A percentile compares a stretch with the other conserved stretches of the same genome.
These are phyloP conservation scores for Acer yangbiense DNA, from an alignment of 345 rosid genomes.

Conservation along the genomic window DNA sequence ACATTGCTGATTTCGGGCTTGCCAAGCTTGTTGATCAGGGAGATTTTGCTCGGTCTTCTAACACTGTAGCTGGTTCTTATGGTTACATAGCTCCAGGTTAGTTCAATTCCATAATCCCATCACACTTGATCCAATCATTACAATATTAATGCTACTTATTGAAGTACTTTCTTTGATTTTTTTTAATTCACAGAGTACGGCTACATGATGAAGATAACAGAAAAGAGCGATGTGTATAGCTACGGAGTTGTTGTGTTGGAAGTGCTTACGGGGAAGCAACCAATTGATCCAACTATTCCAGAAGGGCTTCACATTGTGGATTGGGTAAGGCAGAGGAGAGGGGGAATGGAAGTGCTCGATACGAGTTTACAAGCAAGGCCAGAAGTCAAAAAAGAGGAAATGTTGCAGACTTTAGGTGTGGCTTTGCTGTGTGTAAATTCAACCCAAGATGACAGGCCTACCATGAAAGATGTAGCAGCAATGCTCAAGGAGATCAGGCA, in stretches of 20 bases:
- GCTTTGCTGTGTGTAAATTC: conserved; percentile 69
- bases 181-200: conserved; percentile 61
- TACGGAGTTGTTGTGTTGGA: conserved; percentile 86
- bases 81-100: conserved; percentile 98
- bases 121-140: background rate
- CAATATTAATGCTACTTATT: background rate
- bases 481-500: conserved; percentile 65
- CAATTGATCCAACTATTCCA: conserved; percentile 84
- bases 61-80: conserved; percentile 89
- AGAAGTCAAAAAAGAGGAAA: conserved; percentile 58
- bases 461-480: conserved; percentile 75
- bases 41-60: conserved; percentile 77
- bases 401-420: conserved; percentile 66
- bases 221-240: conserved; percentile 90
- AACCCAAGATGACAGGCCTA: conserved; percentile 62
- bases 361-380: conserved; percentile 44
- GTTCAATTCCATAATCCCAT: conserved; percentile 9
- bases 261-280: conserved; percentile 83
- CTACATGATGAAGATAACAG: conserved; percentile 85
- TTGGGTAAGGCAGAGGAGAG: conserved; percentile 63
- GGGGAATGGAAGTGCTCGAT: conserved; percentile 47
- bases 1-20: conserved; percentile 87
- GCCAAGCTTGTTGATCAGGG: conserved; percentile 86
- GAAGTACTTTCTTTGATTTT: background rate
- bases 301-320: conserved; percentile 77